These are phyloP conservation scores for Stevia rebaudiana DNA, from an alignment of 140 eudicot species.

Conservation along the genomic window DNA sequence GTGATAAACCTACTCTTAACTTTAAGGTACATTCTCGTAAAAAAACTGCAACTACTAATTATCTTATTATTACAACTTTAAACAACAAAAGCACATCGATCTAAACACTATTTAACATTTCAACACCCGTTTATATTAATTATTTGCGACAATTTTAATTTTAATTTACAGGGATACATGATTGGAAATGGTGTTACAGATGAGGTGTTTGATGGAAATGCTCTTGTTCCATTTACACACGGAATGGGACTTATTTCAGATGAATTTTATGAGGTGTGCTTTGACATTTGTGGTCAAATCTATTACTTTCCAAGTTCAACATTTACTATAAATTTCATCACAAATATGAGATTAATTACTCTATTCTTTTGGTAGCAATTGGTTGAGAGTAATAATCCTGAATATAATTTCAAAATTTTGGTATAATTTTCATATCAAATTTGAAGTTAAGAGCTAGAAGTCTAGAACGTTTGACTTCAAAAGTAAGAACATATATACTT, in stretches of 20 bases:
- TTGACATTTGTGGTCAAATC: constrained; percentile 2
- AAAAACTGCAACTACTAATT: background rate
- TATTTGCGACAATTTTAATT: constrained; percentile 12
- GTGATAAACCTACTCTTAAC: constrained; percentile 63
- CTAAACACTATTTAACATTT: too few relatives aligned
- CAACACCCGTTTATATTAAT: too few relatives aligned
- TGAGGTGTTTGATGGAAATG: constrained; percentile 69
- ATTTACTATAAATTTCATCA: background rate
- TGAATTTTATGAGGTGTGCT: constrained; percentile 58
- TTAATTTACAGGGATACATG: constrained; percentile 65
- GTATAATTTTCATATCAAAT: background rate
- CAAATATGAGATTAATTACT: background rate
- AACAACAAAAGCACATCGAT: too few relatives aligned
- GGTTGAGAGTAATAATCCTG: background rate
- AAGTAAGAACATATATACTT: background rate
- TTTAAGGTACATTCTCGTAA: constrained; percentile 52
- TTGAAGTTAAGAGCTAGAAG: background rate
- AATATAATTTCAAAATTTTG: too few relatives aligned
- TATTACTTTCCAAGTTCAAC: background rate
- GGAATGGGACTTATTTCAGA: constrained; percentile 98
- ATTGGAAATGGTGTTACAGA: constrained; percentile 96
- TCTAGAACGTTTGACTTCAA: background rate
- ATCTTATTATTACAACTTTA: background rate
- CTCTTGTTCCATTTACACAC: constrained; percentile 82
- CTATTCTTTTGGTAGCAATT: background rate